A percentile compares a stretch with the other conserved stretches of the same genome.
These are phyloP conservation scores for Gillenia trifoliata DNA, from an alignment of 306 rosid genomes.

Conservation along the genomic window DNA sequence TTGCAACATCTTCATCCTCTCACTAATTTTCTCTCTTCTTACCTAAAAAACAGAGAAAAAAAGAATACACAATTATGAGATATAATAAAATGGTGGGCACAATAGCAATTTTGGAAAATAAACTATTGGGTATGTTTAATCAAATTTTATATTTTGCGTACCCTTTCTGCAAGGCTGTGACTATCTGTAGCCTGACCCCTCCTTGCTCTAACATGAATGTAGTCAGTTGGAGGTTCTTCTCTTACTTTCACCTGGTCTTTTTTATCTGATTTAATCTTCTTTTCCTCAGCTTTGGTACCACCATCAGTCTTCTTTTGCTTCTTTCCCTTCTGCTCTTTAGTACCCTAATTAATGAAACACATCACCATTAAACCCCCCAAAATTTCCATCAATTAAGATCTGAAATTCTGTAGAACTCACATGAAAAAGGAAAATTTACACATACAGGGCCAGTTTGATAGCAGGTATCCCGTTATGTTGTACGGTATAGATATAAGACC, in stretches of 20 bases:
- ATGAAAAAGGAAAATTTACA: not conserved
- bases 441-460: no score
- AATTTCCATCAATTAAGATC: not conserved
- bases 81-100: constrained; percentile 5
- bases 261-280: constrained; percentile 31
- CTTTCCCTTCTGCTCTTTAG: constrained; percentile 37
- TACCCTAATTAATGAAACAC: constrained; percentile 34
- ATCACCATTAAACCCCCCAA: constrained; percentile 6
- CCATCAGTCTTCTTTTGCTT: constrained; percentile 44
- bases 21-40: constrained; percentile 95
- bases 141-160: constrained; percentile 20
- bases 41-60: constrained; percentile 47
- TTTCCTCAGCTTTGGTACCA: constrained; percentile 25
- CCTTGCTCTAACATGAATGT: constrained; percentile 93
- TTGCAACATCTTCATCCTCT: constrained; percentile 85
- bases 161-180: constrained; percentile 99
- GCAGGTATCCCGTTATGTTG: no score
- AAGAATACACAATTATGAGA: constrained; percentile 17
- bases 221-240: constrained; percentile 64
- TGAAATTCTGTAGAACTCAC: not conserved
- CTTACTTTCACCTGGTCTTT: constrained; percentile 36
- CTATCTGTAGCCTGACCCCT: constrained; percentile 98
- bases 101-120: not conserved
- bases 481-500: no score
- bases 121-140: not conserved